phyloP scores from a whole-genome alignment of 2,329 filamentous ascomycete species.

The Colletotrichum simmondsii region DNA sequence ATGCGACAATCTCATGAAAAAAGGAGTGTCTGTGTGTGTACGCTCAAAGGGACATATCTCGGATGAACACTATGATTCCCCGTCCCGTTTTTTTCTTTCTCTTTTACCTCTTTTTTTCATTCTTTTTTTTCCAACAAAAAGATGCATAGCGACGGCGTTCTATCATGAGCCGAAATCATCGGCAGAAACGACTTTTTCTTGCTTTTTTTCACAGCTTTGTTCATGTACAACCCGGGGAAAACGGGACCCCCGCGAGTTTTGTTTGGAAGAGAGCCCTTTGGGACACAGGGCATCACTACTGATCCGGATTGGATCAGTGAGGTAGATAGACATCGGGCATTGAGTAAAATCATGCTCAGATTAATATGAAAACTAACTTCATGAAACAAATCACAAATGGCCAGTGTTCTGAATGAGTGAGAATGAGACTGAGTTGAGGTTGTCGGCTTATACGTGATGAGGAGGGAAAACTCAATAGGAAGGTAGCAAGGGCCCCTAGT shows the following conservation, averaged over 20 bases:
- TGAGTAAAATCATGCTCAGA: neutral
- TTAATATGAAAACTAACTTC: neutral
- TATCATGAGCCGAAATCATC: neutral
- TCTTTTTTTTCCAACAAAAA: neutral
- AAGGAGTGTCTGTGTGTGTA: neutral
- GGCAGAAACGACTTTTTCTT: neutral
- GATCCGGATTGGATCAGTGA: neutral
- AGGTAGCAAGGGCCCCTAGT: neutral
- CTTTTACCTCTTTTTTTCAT: neutral
- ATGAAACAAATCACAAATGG: neutral
- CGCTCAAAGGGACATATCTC: neutral
- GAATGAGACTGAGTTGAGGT: neutral
- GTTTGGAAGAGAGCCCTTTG: neutral
- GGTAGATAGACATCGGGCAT: neutral
- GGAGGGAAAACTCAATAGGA: neutral
- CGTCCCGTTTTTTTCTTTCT: neutral
- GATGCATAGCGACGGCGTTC: conserved; percentile 15
- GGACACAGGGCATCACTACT: neutral
- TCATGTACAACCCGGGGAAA: neutral
- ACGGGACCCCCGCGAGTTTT: neutral
- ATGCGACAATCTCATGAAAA: neutral
- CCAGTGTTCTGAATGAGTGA: neutral
- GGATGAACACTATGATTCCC: neutral
- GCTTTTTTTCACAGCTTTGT: neutral
- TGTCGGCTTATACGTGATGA: neutral